Percentiles rank a stretch among this genome's conserved stretches.
These are phyloP conservation scores for Ambrosiella cleistominuta DNA, from an alignment of 2,329 filamentous ascomycete species.

Conservation along the genomic window DNA sequence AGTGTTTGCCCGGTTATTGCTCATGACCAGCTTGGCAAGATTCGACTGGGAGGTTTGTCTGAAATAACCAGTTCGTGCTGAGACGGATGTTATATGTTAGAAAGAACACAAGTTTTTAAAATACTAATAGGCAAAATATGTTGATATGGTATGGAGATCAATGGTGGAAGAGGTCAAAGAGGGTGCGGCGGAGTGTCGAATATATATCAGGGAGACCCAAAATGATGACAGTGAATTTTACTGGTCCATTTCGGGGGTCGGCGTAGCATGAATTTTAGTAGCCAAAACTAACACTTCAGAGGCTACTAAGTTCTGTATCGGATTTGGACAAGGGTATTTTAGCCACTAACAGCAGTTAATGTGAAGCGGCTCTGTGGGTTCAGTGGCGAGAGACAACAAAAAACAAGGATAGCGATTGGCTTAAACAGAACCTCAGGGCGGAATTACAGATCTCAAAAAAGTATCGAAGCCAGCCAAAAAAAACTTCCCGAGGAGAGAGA, in stretches of 20 bases:
- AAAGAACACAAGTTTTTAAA: background rate
- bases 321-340: background rate
- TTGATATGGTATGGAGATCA: background rate
- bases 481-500: background rate
- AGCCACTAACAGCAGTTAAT: background rate
- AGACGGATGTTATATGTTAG: background rate
- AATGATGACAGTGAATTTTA: too few relatives aligned
- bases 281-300: too few relatives aligned
- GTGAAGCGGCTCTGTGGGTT: conserved; percentile 2
- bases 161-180: background rate
- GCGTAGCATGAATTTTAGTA: background rate
- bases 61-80: conserved; percentile 3
- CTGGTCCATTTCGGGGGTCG: too few relatives aligned
- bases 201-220: background rate
- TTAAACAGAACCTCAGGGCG: background rate
- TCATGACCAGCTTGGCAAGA: conserved; percentile 30
- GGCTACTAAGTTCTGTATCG: too few relatives aligned
- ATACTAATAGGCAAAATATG: background rate
- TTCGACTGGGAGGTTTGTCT: conserved; percentile 25
- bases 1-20: conserved; percentile 20
- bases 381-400: conserved; percentile 7
- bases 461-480: too few relatives aligned
- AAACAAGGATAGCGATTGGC: background rate
- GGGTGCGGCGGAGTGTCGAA: background rate
- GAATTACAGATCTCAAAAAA: background rate